Conservation (phyloP, 2,329 filamentous ascomycete species). For the Xylaria multiplex region DNA sequence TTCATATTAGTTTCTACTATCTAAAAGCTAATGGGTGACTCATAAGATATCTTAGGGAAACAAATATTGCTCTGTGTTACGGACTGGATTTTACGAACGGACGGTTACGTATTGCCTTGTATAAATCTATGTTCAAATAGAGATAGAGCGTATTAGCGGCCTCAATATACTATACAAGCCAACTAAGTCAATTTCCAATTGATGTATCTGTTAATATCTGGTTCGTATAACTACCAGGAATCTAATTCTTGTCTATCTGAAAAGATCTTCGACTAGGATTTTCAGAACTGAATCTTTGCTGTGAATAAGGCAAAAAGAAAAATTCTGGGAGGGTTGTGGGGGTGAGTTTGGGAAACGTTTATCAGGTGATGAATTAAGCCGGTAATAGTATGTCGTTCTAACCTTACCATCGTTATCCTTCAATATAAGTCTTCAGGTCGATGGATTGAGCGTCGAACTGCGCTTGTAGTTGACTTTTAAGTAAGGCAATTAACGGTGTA, state of each 20-base stretch:
- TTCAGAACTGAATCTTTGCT: too few relatives aligned
- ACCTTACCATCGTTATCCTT: slow-evolving; percentile 24
- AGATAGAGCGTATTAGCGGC: background rate
- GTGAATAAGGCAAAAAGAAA: too few relatives aligned
- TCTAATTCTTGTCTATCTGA: too few relatives aligned
- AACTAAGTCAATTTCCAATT: background rate
- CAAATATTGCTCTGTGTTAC: background rate
- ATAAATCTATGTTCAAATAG: background rate
- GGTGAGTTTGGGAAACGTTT: too few relatives aligned
- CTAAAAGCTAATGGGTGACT: background rate
- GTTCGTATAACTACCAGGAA: too few relatives aligned
- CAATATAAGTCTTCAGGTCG: slow-evolving; percentile 41
- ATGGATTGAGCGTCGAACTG: slow-evolving; percentile 38
- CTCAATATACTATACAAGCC: background rate
- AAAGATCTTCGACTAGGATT: too few relatives aligned
- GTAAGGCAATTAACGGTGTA: slow-evolving; percentile 34
- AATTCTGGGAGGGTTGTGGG: too few relatives aligned
- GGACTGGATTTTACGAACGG: background rate
- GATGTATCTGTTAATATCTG: background rate
- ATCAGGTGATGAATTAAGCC: too few relatives aligned
- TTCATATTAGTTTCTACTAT: background rate
- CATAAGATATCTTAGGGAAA: background rate
- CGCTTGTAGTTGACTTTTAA: slow-evolving; percentile 33
- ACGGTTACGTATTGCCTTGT: background rate
- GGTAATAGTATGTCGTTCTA: too few relatives aligned